Evolutionary conservation across 257 asterid genomes (phyloP).

Genomic region (Misopates orontium): DNA sequence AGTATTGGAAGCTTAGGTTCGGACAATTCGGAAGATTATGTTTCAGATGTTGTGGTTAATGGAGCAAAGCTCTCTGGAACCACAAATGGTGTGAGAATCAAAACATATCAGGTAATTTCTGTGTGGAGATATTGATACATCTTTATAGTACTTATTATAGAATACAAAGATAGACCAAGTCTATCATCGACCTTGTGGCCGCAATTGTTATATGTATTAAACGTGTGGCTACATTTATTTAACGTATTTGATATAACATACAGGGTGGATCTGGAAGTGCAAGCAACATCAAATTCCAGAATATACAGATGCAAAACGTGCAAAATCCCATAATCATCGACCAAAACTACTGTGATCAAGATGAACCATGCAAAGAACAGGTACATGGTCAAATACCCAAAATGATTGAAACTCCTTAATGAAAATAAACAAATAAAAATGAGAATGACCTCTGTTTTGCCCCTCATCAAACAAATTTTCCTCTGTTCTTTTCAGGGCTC

Average conservation of each 20-base stretch:
- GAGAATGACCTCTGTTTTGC: no score
- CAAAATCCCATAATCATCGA: constrained; percentile 77
- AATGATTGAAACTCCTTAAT: no score
- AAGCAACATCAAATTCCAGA: constrained; percentile 67
- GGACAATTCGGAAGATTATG: constrained; percentile 54
- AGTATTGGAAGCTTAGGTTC: constrained; percentile 85
- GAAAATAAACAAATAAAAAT: no score
- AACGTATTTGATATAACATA: no score
- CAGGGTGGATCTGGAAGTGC: constrained; percentile 94
- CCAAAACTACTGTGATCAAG: constrained; percentile 74
- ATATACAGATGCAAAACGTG: constrained; percentile 62
- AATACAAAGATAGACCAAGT: no score
- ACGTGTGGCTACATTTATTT: no score
- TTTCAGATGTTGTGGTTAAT: constrained; percentile 58
- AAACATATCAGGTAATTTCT: constrained; percentile 76
- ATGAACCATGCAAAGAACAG: constrained; percentile 56
- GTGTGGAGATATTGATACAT: no score
- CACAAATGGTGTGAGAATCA: constrained; percentile 80
- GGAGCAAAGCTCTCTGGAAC: constrained; percentile 70
- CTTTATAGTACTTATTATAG: no score
- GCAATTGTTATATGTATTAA: no score
- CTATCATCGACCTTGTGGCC: no score
- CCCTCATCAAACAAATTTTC: background rate
- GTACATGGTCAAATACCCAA: constrained; percentile 31
- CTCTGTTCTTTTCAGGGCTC: constrained; percentile 36